Base-by-base conservation (phyloP, 257 asterid species). In the Solanum chmielewskii region DNA sequence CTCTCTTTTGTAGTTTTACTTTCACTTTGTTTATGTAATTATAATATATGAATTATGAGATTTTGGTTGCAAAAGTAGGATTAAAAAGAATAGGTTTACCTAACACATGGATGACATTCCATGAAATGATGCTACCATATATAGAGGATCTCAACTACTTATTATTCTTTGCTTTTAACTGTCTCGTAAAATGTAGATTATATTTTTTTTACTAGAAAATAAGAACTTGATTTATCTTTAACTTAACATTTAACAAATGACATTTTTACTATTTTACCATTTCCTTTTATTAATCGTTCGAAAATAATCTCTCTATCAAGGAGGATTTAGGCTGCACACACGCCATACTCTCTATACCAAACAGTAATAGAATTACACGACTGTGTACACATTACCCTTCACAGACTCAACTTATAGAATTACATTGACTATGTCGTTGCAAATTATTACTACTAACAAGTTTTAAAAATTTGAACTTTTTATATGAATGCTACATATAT, bases 131-230 rank as follows among this genome's bases (percentile, higher is more conserved):
- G 83, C 92, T 90, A 85, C 93, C 91, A 71, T 35, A 25, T 87
- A 86, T 89, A 87, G 44, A 80, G 94, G 98, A 93, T 95, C 97
- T 92, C 85, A 90, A 91, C 94, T 74, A 83, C 86, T 82, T 33
- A 87, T 59, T 60, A 42, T 27, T 42, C n/a, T 87, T 83, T 33
- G 33, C 47, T 35, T 66, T 87, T 73, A 83, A 87, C 86, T 88
- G 41, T 83, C 88, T 92, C 35, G 23, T 5, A 90, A 89, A 90
- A n/a, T 41, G 9, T 76, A 87, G 80, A 35, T 83, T 23, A 49
- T 20, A 6, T 18, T 18, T 33, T 33, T 33, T 4, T 49, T 31
- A 83, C n/a, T 33, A 83, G 21, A 35, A 83, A 41, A 4, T 12
- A 35, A 6, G 2, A 83, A 21, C 9, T 37, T 84, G 5, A 84